A percentile compares a stretch with the other conserved stretches of the same genome.
Conservation (phyloP, 1,139 yeast genomes). For the Saccharomyces hybrid region DNA sequence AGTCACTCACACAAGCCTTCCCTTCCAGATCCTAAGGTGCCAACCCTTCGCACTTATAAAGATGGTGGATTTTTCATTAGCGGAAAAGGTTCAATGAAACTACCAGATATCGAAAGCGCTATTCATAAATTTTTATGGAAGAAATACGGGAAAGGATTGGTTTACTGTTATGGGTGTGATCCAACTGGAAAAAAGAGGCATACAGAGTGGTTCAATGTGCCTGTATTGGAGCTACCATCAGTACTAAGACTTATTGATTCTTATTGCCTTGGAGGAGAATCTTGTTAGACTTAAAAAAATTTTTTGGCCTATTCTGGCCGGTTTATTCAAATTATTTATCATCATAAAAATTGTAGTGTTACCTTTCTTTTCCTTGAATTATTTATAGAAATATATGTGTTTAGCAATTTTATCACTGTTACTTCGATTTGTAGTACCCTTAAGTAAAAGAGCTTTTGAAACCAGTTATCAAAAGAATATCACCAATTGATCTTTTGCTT, state of each 20-base stretch:
- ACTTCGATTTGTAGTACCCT: not conserved
- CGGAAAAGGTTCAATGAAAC: slow-evolving; percentile 12
- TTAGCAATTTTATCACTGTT: not conserved
- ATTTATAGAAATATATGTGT: too few species aligned
- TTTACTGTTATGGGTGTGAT: slow-evolving; percentile 28
- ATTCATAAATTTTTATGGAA: slow-evolving; percentile 27
- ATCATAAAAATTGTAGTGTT: not conserved
- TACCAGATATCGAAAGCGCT: slow-evolving; percentile 19
- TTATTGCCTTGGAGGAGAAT: slow-evolving; percentile 13
- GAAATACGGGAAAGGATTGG: slow-evolving; percentile 25
- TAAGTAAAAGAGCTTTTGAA: slow-evolving; percentile 2
- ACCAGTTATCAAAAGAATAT: slow-evolving; percentile 6
- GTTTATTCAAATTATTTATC: not conserved
- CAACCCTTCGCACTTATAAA: slow-evolving; percentile 11
- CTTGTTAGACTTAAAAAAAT: slow-evolving; percentile 1
- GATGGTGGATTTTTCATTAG: slow-evolving; percentile 24
- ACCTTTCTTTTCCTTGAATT: not conserved
- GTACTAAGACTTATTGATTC: slow-evolving; percentile 19
- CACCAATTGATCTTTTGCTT: slow-evolving; percentile 7
- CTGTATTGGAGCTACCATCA: slow-evolving; percentile 20
- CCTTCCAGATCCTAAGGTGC: not conserved
- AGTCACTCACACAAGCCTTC: not conserved
- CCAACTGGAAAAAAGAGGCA: slow-evolving; percentile 20
- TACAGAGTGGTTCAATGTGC: slow-evolving; percentile 28
- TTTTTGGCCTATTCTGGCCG: not conserved